Base-by-base conservation (phyloP, 2,329 filamentous ascomycete genomes). In the Rhynchosporium graminicola region DNA sequence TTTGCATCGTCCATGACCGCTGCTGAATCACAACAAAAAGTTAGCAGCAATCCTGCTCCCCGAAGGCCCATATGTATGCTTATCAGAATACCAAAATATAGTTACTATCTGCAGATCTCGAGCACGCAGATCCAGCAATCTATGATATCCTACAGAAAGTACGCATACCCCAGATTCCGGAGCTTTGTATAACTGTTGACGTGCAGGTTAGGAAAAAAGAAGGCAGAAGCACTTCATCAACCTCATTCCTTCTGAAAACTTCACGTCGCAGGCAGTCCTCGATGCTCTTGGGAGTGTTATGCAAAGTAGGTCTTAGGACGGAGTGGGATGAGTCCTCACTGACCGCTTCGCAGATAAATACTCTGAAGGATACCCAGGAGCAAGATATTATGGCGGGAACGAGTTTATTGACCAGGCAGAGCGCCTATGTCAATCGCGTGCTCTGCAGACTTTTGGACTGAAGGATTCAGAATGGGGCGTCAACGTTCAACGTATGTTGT, bases 201-300 rank as follows among this genome's bases (percentile, higher is more conserved):
- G 56, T 60, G 55, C 56, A 62, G 42, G 56, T 38, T 60, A 97
- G 91, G 95, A 99, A 82, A 98, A 98, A 85, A 85, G 84, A 70
- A 86, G 95, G 70, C 95, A 99, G 78, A 96, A 97, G 78, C 92
- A 98, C 77, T 99, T 97, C 74, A 97, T 99, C 80, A 98, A 98
- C 78, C 83, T 97, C 62, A 97, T 97, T 69, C 92, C 92, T 26
- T 97, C 92, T 6, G 92, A 97, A 79, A 97, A 97, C 80, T 96
- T 97, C 74, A 97, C 92, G 31, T 96, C 92, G 7, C 91, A 96
- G 77, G 91, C 92, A 36, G 92, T 97, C 26, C 84, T 97, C 61
- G 92, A 97, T 82, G 91, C 92, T 40, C 82, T 97, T 64, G 92
- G 92, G 68, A 96, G 92, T 81, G 89, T 93, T 59, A 97, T 97